Evolutionary conservation across 441 rosid genomes (phyloP).

Genomic region (Aleurites moluccanus): DNA sequence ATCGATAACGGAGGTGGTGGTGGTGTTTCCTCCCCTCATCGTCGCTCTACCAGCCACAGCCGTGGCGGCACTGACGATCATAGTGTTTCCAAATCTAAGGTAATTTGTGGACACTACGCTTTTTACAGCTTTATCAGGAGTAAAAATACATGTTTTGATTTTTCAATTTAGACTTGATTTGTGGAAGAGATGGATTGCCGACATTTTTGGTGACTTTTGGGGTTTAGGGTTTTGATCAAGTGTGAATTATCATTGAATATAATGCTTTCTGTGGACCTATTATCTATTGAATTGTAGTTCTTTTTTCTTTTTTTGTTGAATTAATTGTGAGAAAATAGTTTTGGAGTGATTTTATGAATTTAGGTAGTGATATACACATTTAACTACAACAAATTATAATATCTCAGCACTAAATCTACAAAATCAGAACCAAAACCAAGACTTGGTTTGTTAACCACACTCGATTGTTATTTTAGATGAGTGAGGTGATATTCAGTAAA

Average conservation of each 20-base stretch:
- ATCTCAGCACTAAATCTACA: no score
- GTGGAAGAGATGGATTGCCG: background rate
- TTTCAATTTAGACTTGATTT: background rate
- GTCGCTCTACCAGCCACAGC: constrained; percentile 38
- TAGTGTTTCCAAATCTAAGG: constrained; percentile 64
- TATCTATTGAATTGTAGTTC: background rate
- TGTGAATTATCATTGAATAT: no score
- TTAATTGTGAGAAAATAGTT: background rate
- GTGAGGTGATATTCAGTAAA: background rate
- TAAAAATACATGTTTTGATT: background rate
- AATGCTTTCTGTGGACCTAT: no score
- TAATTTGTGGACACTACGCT: constrained; percentile 1
- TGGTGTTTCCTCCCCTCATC: constrained; percentile 39
- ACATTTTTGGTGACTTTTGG: background rate
- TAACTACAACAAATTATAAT: no score
- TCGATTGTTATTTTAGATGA: background rate
- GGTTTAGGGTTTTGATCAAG: background rate
- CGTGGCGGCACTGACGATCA: constrained; percentile 54
- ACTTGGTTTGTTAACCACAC: background rate
- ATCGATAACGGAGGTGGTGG: constrained; percentile 34
- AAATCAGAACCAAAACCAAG: no score
- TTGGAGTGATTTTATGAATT: background rate
- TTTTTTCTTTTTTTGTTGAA: background rate
- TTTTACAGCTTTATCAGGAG: background rate
- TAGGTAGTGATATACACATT: background rate